phyloP scores from a whole-genome alignment of 352 stramenopile species.

The Sclerospora graminicola region DNA sequence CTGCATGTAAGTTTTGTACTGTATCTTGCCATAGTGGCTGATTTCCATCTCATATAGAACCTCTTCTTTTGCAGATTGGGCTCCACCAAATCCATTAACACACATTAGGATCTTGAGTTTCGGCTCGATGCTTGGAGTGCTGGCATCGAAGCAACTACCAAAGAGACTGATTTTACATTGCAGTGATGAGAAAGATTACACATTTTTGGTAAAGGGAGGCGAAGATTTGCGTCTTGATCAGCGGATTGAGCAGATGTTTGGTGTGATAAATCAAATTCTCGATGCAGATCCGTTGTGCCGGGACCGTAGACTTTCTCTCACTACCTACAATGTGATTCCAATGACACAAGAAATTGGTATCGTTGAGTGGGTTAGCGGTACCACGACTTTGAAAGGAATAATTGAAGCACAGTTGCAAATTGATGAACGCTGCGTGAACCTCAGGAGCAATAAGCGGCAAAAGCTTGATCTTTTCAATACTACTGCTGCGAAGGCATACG shows the following conservation, averaged over 20 bases:
- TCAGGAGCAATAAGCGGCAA: slow-evolving; percentile 58
- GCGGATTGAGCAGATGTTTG: slow-evolving; percentile 88
- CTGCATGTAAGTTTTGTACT: slow-evolving; percentile 29
- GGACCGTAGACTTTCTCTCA: slow-evolving; percentile 47
- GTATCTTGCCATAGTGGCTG: background rate
- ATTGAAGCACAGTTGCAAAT: slow-evolving; percentile 64
- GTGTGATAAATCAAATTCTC: slow-evolving; percentile 87
- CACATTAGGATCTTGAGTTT: slow-evolving; percentile 71
- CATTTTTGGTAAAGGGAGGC: slow-evolving; percentile 85
- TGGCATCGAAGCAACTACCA: slow-evolving; percentile 77
- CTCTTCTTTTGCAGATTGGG: slow-evolving; percentile 42
- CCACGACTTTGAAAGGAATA: slow-evolving; percentile 65
- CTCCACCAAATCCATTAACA: slow-evolving; percentile 48
- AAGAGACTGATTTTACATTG: slow-evolving; percentile 77
- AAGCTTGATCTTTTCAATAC: slow-evolving; percentile 74
- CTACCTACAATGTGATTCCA: slow-evolving; percentile 82
- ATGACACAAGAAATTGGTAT: slow-evolving; percentile 82
- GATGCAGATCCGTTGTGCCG: slow-evolving; percentile 46
- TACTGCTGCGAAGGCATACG: slow-evolving; percentile 57
- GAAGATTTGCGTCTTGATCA: slow-evolving; percentile 88
- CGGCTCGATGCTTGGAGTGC: slow-evolving; percentile 58
- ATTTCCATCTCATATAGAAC: slow-evolving; percentile 1
- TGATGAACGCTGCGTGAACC: slow-evolving; percentile 42
- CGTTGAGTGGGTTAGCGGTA: slow-evolving; percentile 75
- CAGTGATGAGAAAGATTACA: slow-evolving; percentile 75